Base-by-base conservation (phyloP, 2,329 filamentous ascomycete species). In the Pleurostoma richardsiae region DNA sequence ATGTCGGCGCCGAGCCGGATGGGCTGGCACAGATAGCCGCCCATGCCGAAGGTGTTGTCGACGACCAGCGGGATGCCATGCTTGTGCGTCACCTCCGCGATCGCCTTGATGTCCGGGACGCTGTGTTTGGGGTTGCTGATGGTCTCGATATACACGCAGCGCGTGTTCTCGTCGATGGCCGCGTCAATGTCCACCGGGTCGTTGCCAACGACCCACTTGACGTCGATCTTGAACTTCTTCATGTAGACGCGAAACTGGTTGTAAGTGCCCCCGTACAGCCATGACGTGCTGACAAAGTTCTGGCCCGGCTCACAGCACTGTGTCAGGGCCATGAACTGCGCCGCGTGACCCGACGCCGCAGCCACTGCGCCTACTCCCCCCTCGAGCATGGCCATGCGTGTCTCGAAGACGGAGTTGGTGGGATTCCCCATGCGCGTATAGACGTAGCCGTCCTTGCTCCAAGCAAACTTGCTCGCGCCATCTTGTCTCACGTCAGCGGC, bases 1-100 rank as follows among this genome's bases (percentile, higher is more conserved):
- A 88, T 87, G 54, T 88, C 84, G 43, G 81, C 85, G 52, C 85
- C 85, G 57, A 85, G 80, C 45, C 81, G 76, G 56, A 88, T 85
- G 8, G 84, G 84, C 11, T 80, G 75, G 55, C 73, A 70, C 56
- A 83, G 80, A 68, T 80, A 88, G 10, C 85, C 85, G 43, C 84
- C 83, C 46, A 84, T 83, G 30, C 83, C 84, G 53, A 88, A 87
- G 4, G 84, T 87, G 67, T 87, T 88, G 64, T 87, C 84, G 30
- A 84, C 78, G 29, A 64, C 55, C 10, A 65, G 45, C 4, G 61
- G 60, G 29, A 66, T 63, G 10, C 62, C 61, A 31, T 63, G 57
- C 44, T 60, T 60, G 41, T 64, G 82, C 11, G 82, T 82, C 33
- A 85, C 71, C 47, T 77, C 79, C 10, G 76, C 80, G 61, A 88